These are phyloP conservation scores for Cutaneotrichosporon curvatum DNA, from an alignment of 1,284 basidiomycete genomes.

Conservation along the genomic window DNA sequence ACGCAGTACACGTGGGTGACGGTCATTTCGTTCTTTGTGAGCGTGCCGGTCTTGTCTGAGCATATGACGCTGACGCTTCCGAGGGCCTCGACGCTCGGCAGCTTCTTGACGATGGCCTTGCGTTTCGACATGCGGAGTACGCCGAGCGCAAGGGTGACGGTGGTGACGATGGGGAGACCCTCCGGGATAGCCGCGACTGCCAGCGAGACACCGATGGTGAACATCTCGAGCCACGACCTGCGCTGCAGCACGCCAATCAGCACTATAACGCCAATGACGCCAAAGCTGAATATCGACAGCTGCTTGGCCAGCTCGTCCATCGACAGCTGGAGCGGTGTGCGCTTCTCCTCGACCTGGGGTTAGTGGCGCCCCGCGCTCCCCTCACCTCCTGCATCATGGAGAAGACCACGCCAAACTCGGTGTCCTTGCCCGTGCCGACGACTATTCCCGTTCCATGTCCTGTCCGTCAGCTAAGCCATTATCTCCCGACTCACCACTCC, in stretches of 20 bases:
- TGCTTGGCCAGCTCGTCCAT: conserved; percentile 97
- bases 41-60: conserved; percentile 95
- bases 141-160: conserved; percentile 89
- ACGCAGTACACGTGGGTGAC: conserved; percentile 81
- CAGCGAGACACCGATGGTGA: conserved; percentile 94
- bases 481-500: conserved; percentile 59
- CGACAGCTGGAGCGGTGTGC: conserved; percentile 84
- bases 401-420: conserved; percentile 95
- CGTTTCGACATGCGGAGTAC: conserved; percentile 88
- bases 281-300: conserved; percentile 82
- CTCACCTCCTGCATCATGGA: conserved; percentile 94
- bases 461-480: conserved; percentile 31
- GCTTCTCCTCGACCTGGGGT: conserved; percentile 73
- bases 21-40: conserved; percentile 94
- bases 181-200: conserved; percentile 97
- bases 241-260: conserved; percentile 80
- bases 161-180: conserved; percentile 93
- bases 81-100: conserved; percentile 89
- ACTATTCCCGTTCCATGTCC: conserved; percentile 81
- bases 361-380: neutral
- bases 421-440: conserved; percentile 79
- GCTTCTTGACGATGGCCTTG: conserved; percentile 93
- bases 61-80: conserved; percentile 94
- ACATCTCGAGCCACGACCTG: conserved; percentile 95
- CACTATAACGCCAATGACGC: conserved; percentile 86